A percentile compares a stretch with the other conserved stretches of the same genome.
Evolutionary conservation across 345 rosid species (phyloP).

Genomic region (Trapa bicornis): DNA sequence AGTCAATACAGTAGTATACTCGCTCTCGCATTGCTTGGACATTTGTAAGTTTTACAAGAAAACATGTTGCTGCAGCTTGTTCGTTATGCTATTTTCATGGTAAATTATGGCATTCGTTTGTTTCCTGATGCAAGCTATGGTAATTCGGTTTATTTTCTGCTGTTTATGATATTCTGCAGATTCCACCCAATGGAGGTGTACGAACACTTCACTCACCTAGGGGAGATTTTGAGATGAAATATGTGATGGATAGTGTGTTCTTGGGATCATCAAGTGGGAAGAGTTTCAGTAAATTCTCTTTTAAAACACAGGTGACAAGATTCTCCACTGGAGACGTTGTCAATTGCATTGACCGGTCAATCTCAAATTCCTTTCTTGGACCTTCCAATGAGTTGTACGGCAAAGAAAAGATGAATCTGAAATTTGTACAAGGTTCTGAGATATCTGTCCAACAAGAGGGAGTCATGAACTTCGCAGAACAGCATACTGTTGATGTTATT

Average conservation of each 20-base stretch:
- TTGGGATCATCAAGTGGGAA: slow-evolving; percentile 27
- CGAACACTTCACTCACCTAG: slow-evolving; percentile 23
- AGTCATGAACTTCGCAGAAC: slow-evolving; percentile 18
- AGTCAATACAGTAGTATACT: too few relatives aligned
- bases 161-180: slow-evolving; percentile 24
- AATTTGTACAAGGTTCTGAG: slow-evolving; percentile 33
- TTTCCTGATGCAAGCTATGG: slow-evolving; percentile 3
- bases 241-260: slow-evolving; percentile 29
- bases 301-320: slow-evolving; percentile 37
- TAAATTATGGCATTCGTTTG: background rate
- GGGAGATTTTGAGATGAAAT: slow-evolving; percentile 36
- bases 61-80: too few relatives aligned
- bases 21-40: too few relatives aligned
- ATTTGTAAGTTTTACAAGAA: too few relatives aligned
- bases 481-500: slow-evolving; percentile 20
- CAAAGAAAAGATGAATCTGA: slow-evolving; percentile 20
- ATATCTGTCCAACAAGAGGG: slow-evolving; percentile 28
- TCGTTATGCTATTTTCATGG: too few relatives aligned
- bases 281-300: slow-evolving; percentile 20
- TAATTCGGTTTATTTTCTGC: background rate
- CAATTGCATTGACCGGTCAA: slow-evolving; percentile 19
- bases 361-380: slow-evolving; percentile 26
- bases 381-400: slow-evolving; percentile 13
- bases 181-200: slow-evolving; percentile 33
- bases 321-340: slow-evolving; percentile 26